phyloP scores from a whole-genome alignment of 768 basidiomycete species.

The Lactifluus pinguis region DNA sequence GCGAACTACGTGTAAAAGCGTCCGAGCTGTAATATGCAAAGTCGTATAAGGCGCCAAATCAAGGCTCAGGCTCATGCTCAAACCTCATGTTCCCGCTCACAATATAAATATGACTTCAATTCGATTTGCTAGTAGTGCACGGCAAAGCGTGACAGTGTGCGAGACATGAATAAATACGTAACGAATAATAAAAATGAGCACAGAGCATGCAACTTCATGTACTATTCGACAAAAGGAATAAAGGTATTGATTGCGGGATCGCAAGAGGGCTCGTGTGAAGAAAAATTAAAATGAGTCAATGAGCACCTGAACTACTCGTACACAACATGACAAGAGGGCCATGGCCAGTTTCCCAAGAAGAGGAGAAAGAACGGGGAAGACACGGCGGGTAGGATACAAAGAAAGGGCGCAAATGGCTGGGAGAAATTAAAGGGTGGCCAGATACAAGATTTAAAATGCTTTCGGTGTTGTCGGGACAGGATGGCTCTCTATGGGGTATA shows the following conservation, averaged over 20 bases:
- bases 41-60: too few relatives aligned
- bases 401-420: neutral
- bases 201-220: conserved; percentile 6
- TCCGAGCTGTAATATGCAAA: too few relatives aligned
- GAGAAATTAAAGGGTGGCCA: neutral
- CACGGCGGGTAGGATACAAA: neutral
- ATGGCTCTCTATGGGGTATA: neutral
- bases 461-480: conserved; percentile 3
- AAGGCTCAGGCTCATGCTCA: neutral
- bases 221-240: conserved; percentile 1
- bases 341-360: neutral
- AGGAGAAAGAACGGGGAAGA: neutral
- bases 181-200: neutral
- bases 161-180: conserved; percentile 7
- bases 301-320: neutral
- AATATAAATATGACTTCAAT: neutral
- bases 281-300: neutral
- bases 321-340: neutral
- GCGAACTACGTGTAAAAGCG: neutral
- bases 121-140: neutral
- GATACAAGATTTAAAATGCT: conserved; percentile 9
- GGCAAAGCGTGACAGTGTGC: neutral
- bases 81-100: neutral
- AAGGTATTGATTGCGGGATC: conserved; percentile 10
- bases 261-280: neutral